A percentile compares a stretch with the other conserved stretches of the same genome.
Conservation (phyloP, 768 basidiomycete genomes). For the Podaxis carcinomalis region DNA sequence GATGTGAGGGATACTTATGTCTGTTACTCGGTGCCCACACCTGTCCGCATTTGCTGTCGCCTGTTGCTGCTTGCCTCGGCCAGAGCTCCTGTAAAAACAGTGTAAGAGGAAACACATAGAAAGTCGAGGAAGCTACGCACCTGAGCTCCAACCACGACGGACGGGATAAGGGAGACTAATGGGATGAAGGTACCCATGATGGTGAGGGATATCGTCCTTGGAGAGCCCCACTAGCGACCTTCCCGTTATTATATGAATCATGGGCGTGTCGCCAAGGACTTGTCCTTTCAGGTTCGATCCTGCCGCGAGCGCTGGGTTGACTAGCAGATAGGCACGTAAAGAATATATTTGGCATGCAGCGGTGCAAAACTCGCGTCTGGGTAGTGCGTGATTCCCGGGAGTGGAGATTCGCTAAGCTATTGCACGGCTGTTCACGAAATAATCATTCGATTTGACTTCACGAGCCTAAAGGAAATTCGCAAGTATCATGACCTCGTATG, state of each 20-base stretch:
- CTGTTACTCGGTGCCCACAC: constrained; percentile 16
- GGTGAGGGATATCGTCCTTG: not conserved
- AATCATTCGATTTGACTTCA: not conserved
- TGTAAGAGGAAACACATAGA: not conserved
- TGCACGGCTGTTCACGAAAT: too few species aligned
- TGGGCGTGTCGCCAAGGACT: constrained; percentile 2
- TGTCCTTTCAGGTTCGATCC: not conserved
- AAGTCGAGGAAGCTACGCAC: not conserved
- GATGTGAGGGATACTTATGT: not conserved
- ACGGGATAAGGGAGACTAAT: not conserved
- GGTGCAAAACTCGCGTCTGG: not conserved
- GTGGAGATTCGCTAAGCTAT: not conserved
- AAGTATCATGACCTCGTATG: not conserved
- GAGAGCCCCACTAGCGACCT: not conserved
- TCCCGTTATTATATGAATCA: not conserved
- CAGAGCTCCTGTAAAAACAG: not conserved
- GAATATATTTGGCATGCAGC: not conserved
- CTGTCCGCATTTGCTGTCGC: constrained; percentile 26
- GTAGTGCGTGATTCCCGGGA: not conserved
- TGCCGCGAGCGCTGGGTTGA: not conserved
- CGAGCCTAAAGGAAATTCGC: not conserved
- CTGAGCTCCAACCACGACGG: not conserved
- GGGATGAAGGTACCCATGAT: not conserved
- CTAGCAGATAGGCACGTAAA: not conserved
- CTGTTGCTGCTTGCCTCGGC: constrained; percentile 11